These are phyloP conservation scores for Staphylotrichum tortipilum DNA, from an alignment of 495 filamentous ascomycete genomes.

Conservation along the genomic window DNA sequence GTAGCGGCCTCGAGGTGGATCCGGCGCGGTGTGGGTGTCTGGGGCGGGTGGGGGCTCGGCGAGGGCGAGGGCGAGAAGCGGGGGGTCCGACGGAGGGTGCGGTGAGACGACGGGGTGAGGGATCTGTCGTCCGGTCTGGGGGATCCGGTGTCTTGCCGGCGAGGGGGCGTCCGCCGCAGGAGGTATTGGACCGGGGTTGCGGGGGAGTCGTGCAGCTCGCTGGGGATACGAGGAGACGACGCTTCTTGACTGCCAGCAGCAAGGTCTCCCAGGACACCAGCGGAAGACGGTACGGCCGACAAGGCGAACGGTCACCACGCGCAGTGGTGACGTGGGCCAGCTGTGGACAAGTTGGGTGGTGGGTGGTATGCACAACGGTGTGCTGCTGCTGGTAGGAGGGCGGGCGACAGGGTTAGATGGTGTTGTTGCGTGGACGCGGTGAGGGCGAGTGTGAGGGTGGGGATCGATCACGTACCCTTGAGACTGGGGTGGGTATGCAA, in stretches of 20 bases:
- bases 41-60: conserved; percentile 22
- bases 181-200: conserved; percentile 27
- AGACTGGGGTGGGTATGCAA: not conserved
- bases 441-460: not conserved
- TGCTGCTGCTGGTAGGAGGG: conserved; percentile 4
- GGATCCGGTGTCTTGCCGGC: conserved; percentile 17
- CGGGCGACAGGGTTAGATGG: conserved; percentile 5
- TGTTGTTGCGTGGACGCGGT: conserved; percentile 5
- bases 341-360: no score
- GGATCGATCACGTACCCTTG: conserved; percentile 9
- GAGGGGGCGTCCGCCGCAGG: conserved; percentile 35
- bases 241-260: conserved; percentile 35
- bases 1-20: conserved; percentile 29
- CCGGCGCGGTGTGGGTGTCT: conserved; percentile 18
- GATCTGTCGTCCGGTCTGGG: conserved; percentile 24
- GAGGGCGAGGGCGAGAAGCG: conserved; percentile 38
- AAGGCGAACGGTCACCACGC: conserved; percentile 40
- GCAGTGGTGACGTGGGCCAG: conserved; percentile 23
- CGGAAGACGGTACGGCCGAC: conserved; percentile 31
- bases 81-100: conserved; percentile 39
- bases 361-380: no score
- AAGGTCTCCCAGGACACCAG: conserved; percentile 29
- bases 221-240: conserved; percentile 31
- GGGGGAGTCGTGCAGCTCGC: conserved; percentile 37
- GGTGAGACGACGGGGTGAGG: conserved; percentile 34